Evolutionary conservation across 192 early-diverging fungal species (phyloP).

Genomic region (Podila minutissima): DNA sequence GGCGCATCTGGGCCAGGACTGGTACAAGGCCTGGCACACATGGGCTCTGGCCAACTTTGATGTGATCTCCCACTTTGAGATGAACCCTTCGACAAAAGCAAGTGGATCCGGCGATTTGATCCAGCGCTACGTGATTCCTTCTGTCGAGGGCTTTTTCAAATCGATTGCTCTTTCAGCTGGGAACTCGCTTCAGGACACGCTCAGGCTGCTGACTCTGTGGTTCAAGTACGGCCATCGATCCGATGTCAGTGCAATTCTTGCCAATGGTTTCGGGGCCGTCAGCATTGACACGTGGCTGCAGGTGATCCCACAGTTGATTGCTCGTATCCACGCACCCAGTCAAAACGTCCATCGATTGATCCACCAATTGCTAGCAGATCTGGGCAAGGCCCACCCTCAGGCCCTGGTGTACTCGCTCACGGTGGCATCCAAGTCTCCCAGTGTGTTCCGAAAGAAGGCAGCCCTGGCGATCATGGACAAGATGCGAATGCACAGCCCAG

Average conservation of each 20-base stretch:
- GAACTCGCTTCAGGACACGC: slow-evolving; percentile 92
- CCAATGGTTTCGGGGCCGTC: slow-evolving; percentile 81
- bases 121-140: slow-evolving; percentile 82
- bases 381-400: slow-evolving; percentile 95
- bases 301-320: slow-evolving; percentile 98
- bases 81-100: slow-evolving; percentile 21
- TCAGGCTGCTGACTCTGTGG: slow-evolving; percentile 93
- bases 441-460: slow-evolving; percentile 74
- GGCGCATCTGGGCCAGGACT: slow-evolving; percentile 85
- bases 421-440: slow-evolving; percentile 94
- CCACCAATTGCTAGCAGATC: slow-evolving; percentile 86
- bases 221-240: slow-evolving; percentile 93
- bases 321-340: slow-evolving; percentile 86
- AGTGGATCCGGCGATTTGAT: slow-evolving; percentile 19
- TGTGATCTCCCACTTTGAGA: slow-evolving; percentile 78
- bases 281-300: slow-evolving; percentile 96
- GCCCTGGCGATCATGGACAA: slow-evolving; percentile 92
- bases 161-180: slow-evolving; percentile 90
- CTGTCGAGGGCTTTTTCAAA: slow-evolving; percentile 90
- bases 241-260: slow-evolving; percentile 85
- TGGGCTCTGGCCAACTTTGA: slow-evolving; percentile 95
- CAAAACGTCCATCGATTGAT: slow-evolving; percentile 86
- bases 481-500: slow-evolving; percentile 83
- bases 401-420: slow-evolving; percentile 95
- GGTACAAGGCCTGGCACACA: slow-evolving; percentile 98